Conservation (phyloP, 1,284 basidiomycete species). For the Rhodotorula sp. region DNA sequence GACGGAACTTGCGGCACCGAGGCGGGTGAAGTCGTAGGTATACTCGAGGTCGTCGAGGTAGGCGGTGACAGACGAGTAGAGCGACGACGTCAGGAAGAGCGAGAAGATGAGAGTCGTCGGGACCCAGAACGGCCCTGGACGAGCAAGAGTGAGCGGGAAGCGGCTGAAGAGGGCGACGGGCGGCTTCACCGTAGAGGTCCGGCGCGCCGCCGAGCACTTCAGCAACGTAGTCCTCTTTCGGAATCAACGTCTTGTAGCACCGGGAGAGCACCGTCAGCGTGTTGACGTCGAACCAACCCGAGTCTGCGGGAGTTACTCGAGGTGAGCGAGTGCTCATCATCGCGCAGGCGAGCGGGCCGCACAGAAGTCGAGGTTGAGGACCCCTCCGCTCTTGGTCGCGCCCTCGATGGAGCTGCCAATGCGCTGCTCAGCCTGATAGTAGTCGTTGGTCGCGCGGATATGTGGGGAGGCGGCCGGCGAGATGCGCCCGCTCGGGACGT, state of each 20-base stretch:
- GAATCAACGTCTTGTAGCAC: conserved; percentile 53
- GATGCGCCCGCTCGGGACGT: conserved; percentile 37
- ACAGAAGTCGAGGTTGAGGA: conserved; percentile 42
- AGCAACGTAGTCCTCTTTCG: conserved; percentile 53
- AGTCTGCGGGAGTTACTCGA: conserved; percentile 40
- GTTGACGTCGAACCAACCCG: conserved; percentile 57
- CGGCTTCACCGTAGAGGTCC: conserved; percentile 54
- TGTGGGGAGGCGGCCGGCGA: conserved; percentile 35
- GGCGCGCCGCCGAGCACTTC: conserved; percentile 55
- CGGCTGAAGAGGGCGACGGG: neutral
- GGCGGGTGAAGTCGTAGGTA: conserved; percentile 78
- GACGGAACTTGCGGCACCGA: conserved; percentile 75
- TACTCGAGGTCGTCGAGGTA: conserved; percentile 70
- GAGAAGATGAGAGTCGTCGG: conserved; percentile 86
- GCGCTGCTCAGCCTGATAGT: conserved; percentile 32
- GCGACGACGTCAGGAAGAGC: conserved; percentile 85
- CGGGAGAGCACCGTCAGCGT: conserved; percentile 52
- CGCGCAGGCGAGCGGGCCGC: neutral
- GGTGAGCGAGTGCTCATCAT: neutral
- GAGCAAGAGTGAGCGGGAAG: neutral
- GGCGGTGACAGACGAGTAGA: conserved; percentile 75
- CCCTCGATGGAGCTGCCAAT: conserved; percentile 28
- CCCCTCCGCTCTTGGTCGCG: conserved; percentile 37
- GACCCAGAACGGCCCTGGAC: conserved; percentile 84
- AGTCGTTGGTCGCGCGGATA: conserved; percentile 16